Evolutionary conservation across 768 basidiomycete species (phyloP).

Genomic region (Mycena metata): DNA sequence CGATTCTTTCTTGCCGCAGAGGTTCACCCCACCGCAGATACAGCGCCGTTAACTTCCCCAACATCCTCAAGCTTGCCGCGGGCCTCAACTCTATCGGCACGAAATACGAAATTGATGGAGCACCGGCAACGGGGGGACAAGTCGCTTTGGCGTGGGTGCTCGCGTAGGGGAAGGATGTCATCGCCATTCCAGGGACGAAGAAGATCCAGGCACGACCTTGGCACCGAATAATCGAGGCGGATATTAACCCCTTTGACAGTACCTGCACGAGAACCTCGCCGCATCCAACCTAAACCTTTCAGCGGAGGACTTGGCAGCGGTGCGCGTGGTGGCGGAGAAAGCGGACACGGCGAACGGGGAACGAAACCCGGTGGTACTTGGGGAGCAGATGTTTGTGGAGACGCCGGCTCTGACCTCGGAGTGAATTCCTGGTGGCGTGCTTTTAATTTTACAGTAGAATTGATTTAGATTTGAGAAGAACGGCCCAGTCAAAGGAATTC

Average conservation of each 20-base stretch:
- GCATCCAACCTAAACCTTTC: not conserved
- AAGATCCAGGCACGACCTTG: slow-evolving; percentile 31
- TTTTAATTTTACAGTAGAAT: no score
- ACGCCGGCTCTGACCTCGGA: no score
- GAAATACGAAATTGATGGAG: slow-evolving; percentile 44
- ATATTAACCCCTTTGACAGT: not conserved
- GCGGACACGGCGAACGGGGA: slow-evolving; percentile 10
- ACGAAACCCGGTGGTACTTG: not conserved
- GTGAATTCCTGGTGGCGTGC: no score
- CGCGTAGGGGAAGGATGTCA: slow-evolving; percentile 60
- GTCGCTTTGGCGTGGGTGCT: slow-evolving; percentile 65
- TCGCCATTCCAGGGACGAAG: slow-evolving; percentile 64
- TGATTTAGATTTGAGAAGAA: no score
- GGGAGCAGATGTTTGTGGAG: slow-evolving; percentile 21
- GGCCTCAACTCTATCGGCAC: slow-evolving; percentile 53
- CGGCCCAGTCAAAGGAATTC: no score
- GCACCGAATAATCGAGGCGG: not conserved
- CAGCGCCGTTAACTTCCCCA: slow-evolving; percentile 61
- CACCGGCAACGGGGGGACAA: slow-evolving; percentile 55
- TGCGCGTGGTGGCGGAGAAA: slow-evolving; percentile 8
- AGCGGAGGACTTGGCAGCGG: slow-evolving; percentile 8
- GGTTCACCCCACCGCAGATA: no score
- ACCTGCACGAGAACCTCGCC: slow-evolving; percentile 1
- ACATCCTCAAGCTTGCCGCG: slow-evolving; percentile 57
- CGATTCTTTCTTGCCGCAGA: slow-evolving; percentile 51